Evolutionary conservation across 192 early-diverging fungal species (phyloP).

Genomic region (Umbelopsis vinacea): DNA sequence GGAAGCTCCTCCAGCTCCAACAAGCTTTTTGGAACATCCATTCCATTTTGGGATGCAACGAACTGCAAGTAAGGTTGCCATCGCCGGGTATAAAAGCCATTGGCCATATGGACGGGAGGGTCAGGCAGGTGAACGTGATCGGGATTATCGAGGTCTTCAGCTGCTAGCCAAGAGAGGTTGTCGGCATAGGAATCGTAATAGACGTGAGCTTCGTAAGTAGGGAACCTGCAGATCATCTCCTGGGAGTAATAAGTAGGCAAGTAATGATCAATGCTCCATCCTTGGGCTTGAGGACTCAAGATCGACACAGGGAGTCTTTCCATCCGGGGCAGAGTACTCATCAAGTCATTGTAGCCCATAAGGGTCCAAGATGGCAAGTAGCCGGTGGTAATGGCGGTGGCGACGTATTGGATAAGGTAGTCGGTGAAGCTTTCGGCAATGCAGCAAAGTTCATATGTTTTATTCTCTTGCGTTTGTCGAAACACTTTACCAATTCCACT

Average conservation of each 20-base stretch:
- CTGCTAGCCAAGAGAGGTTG: no score
- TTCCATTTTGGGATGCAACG: no score
- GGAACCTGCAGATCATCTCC: no score
- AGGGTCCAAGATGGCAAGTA: background rate
- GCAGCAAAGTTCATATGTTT: background rate
- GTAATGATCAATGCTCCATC: background rate
- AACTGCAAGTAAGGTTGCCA: no score
- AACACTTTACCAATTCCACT: background rate
- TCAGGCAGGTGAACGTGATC: no score
- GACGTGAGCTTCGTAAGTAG: background rate
- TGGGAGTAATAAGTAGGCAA: no score
- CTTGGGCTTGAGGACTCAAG: background rate
- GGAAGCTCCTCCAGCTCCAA: no score
- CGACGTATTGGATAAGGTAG: background rate
- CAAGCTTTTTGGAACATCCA: no score
- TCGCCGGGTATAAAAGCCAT: no score
- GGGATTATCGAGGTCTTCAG: no score
- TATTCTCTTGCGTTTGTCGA: background rate
- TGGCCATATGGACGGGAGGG: no score
- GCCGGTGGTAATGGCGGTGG: background rate
- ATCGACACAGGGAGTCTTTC: background rate
- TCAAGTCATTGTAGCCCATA: background rate
- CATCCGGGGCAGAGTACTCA: background rate
- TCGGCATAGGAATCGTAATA: background rate
- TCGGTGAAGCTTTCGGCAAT: conserved; percentile 15